These are phyloP conservation scores for Leishmania martiniquensis DNA, from an alignment of 208 protist species.

Conservation along the genomic window DNA sequence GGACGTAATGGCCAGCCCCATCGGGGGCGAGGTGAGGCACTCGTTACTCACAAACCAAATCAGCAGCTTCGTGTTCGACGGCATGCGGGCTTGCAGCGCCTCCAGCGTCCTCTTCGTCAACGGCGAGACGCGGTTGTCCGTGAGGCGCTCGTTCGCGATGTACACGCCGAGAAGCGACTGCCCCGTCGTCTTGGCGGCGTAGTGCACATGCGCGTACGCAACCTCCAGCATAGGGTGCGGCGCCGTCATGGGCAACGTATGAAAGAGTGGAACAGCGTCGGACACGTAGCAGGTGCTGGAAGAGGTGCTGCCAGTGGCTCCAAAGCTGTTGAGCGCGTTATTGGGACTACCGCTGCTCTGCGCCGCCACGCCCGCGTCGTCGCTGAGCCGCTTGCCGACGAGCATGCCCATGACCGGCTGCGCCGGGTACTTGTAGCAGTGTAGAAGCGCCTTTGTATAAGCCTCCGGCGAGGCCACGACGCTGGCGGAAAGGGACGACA, in stretches of 20 bases:
- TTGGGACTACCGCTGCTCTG: background rate
- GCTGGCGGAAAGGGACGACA: slow-evolving; percentile 19
- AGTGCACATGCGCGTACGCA: slow-evolving; percentile 75
- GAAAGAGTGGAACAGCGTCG: slow-evolving; percentile 83
- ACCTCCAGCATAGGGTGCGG: slow-evolving; percentile 87
- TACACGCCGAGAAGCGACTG: slow-evolving; percentile 81
- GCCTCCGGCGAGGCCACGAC: slow-evolving; percentile 72
- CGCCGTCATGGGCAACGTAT: slow-evolving; percentile 70
- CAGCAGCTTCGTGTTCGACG: slow-evolving; percentile 36
- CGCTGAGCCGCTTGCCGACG: slow-evolving; percentile 73
- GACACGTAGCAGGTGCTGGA: slow-evolving; percentile 50
- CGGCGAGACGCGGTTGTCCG: slow-evolving; percentile 54
- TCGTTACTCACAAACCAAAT: slow-evolving; percentile 77
- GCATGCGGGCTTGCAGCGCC: slow-evolving; percentile 35
- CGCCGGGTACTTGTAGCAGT: slow-evolving; percentile 87
- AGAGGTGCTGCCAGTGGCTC: slow-evolving; percentile 16
- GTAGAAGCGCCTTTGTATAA: slow-evolving; percentile 83
- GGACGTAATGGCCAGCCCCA: slow-evolving; percentile 40
- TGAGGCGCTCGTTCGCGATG: slow-evolving; percentile 76
- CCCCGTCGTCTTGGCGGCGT: slow-evolving; percentile 63
- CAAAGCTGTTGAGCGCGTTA: slow-evolving; percentile 1
- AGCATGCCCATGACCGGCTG: slow-evolving; percentile 84
- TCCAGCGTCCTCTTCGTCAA: slow-evolving; percentile 50
- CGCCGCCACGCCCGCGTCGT: slow-evolving; percentile 14
- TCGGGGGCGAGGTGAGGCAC: slow-evolving; percentile 57